phyloP scores from a whole-genome alignment of 306 rosid genomes.

The Calophaca sinica region DNA sequence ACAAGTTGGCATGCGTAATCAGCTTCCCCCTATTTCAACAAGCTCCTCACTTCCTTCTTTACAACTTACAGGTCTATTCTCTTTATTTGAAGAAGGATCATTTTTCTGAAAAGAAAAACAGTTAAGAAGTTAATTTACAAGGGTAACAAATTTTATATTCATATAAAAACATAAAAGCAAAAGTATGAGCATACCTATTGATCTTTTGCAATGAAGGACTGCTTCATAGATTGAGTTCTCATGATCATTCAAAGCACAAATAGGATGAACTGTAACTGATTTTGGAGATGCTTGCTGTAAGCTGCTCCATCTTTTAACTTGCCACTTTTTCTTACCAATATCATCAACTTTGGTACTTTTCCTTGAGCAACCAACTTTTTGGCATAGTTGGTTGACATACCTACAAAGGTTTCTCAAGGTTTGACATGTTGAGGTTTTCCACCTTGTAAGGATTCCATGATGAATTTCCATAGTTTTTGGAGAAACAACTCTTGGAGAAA shows the following conservation, averaged over 20 bases:
- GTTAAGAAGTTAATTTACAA: conserved; percentile 1
- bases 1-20: no score
- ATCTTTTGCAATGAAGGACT: conserved; percentile 70
- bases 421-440: conserved; percentile 44
- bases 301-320: conserved; percentile 43
- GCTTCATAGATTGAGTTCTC: conserved; percentile 71
- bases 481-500: conserved; percentile 35
- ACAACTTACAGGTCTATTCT: conserved; percentile 34
- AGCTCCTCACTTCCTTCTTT: conserved; percentile 16
- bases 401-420: conserved; percentile 38
- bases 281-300: conserved; percentile 51
- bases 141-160: neutral
- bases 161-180: neutral
- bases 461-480: conserved; percentile 20
- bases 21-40: conserved; percentile 1
- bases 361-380: conserved; percentile 43
- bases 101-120: conserved; percentile 41
- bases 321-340: conserved; percentile 47
- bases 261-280: conserved; percentile 4
- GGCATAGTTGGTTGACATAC: conserved; percentile 40
- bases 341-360: conserved; percentile 54
- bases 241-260: conserved; percentile 41
- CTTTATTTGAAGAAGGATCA: conserved; percentile 36
- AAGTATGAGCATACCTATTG: conserved; percentile 53
- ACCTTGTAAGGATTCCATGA: conserved; percentile 44